Evolutionary conservation across 169 alveolate genomes (phyloP), one percentile per base, ranked within the genome.

Genomic region (Eimeria zaria): DNA sequence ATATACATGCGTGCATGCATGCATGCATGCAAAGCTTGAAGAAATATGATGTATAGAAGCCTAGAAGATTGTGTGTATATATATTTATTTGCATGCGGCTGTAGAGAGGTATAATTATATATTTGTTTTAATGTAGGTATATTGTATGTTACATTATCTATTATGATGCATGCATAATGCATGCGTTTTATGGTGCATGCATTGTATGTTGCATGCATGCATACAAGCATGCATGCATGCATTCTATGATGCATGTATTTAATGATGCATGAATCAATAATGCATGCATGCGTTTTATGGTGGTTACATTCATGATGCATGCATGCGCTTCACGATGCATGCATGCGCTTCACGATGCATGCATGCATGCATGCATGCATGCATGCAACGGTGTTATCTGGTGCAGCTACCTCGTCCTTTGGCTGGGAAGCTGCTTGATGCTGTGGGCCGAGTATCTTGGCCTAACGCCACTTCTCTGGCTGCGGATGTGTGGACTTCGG

Each of bases 331-430:
- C 27, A 60, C 9, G 27, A 12, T 60, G 69, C 69, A 16, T 60
- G 69, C 69, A 22, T n/a, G n/a, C n/a, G 27, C 69, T 60, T 18
- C 27, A 60, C 9, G 27, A 12, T 60, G 69, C 69, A 16, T 60
- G 69, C 69, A 22, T n/a, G n/a, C n/a, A n/a, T n/a, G n/a, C n/a
- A n/a, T n/a, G n/a, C n/a, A n/a, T n/a, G n/a, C n/a, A n/a, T 2
- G 30, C 6, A 60, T 60, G 20, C 30, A 60, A 0, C 20, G 30
- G 69, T 6, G 69, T 18, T 7, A 9, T 1, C 36, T 76, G n/a
- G 62, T 46, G 87, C 89, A 78, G 89, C 14, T 78, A 41, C 89
- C 89, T 9, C 64, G 46, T 12, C 89, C 69, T 12, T 16, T 78
- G 67, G 33, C 89, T 6, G 44, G 69, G 11, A 46, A 22, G 60